phyloP scores from a whole-genome alignment of 2,329 filamentous ascomycete genomes.

The Ophioceras dolichostomum region DNA sequence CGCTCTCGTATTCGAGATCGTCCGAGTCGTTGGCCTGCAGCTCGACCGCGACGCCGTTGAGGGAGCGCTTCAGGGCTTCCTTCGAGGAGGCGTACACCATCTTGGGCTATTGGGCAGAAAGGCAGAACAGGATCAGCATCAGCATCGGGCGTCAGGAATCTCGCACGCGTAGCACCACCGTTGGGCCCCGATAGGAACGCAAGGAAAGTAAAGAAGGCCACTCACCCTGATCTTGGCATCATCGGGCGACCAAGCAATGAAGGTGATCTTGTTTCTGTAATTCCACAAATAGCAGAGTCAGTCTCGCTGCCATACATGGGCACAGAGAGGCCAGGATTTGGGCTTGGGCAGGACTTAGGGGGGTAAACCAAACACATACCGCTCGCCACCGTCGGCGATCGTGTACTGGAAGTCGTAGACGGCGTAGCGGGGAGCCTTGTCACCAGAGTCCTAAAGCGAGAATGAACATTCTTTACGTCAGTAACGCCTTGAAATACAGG shows the following conservation, averaged over 20 bases:
- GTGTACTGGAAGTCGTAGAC: conserved; percentile 78
- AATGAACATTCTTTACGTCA: no score
- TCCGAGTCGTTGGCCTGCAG: conserved; percentile 76
- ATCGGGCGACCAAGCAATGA: conserved; percentile 73
- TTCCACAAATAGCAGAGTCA: background rate
- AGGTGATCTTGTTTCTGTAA: conserved; percentile 61
- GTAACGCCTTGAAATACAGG: no score
- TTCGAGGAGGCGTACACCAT: conserved; percentile 89
- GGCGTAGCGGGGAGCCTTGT: conserved; percentile 65
- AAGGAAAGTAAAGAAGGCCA: no score
- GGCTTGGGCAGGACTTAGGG: no score
- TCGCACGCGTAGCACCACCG: no score
- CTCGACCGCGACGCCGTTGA: conserved; percentile 64
- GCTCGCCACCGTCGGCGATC: conserved; percentile 54
- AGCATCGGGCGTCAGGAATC: conserved; percentile 3
- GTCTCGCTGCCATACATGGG: no score
- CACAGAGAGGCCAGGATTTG: no score
- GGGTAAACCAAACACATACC: no score
- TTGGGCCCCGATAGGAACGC: no score
- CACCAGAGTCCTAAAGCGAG: conserved; percentile 35
- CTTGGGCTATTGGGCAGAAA: conserved; percentile 46
- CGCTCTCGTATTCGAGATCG: conserved; percentile 66
- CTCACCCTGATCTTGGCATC: conserved; percentile 66
- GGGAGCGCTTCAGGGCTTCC: conserved; percentile 68
- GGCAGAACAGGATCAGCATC: background rate